Conservation (phyloP, 2,329 filamentous ascomycete species). For the Pseudogymnoascus verrucosus region DNA sequence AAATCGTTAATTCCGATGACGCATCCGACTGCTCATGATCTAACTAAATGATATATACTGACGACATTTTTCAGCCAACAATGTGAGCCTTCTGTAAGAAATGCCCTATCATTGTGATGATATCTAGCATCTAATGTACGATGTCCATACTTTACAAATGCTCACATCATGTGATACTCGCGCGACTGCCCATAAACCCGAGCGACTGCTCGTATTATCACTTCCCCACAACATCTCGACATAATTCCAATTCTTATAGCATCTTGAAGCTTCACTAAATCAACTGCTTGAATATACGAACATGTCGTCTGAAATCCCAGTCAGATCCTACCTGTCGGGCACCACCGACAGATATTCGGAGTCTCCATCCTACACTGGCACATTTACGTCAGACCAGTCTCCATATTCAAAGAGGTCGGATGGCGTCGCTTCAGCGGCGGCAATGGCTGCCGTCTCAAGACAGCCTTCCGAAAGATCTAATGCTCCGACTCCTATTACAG, state of each 20-base stretch:
- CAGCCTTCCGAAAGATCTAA: neutral
- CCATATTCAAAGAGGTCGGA: neutral
- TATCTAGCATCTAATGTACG: neutral
- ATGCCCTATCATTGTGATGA: slow-evolving; percentile 5
- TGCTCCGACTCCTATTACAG: neutral
- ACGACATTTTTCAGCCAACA: neutral
- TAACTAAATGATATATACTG: neutral
- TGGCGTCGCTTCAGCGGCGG: neutral
- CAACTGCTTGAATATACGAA: slow-evolving; percentile 1
- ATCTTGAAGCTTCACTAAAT: neutral
- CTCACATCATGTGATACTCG: neutral
- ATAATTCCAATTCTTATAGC: neutral
- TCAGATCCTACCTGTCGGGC: slow-evolving; percentile 2
- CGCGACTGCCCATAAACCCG: neutral
- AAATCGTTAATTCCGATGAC: neutral
- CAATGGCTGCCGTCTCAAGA: neutral
- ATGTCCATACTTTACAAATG: slow-evolving; percentile 1
- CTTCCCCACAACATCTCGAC: neutral
- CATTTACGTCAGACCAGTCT: neutral
- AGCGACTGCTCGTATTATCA: neutral
- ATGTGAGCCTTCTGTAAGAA: neutral
- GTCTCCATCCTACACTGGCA: neutral
- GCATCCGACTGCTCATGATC: neutral
- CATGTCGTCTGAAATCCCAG: slow-evolving; percentile 7
- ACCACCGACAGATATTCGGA: neutral